Percentiles rank a stretch among this genome's conserved stretches.
Conservation (phyloP, 2,329 filamentous ascomycete species). For the Ustulina deusta region DNA sequence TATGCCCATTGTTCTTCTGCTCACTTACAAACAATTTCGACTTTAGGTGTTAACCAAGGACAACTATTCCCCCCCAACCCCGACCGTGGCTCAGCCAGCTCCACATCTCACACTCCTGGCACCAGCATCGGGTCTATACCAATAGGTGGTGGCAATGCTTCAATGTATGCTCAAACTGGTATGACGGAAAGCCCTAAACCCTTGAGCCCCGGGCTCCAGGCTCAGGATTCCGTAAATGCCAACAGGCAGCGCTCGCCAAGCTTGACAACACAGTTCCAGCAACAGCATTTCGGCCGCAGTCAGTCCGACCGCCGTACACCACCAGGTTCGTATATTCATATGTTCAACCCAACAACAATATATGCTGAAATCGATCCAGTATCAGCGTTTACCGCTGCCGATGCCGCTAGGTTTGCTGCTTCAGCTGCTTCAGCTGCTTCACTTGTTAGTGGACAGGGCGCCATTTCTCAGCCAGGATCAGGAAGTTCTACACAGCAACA, state of each 20-base stretch:
- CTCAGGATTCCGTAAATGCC: constrained; percentile 64
- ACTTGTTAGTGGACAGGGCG: constrained; percentile 39
- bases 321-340: constrained; percentile 60
- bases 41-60: constrained; percentile 62
- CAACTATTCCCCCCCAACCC: constrained; percentile 73
- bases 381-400: constrained; percentile 48
- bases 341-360: constrained; percentile 36
- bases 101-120: constrained; percentile 66
- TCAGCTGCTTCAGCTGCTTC: constrained; percentile 40
- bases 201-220: constrained; percentile 71
- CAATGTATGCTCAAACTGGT: constrained; percentile 75
- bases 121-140: constrained; percentile 64
- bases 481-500: constrained; percentile 43
- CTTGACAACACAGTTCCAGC: constrained; percentile 72
- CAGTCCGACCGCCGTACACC: constrained; percentile 67
- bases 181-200: constrained; percentile 92
- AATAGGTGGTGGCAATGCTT: constrained; percentile 58
- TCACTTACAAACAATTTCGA: constrained; percentile 84
- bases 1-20: constrained; percentile 64
- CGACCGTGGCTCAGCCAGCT: constrained; percentile 66
- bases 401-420: constrained; percentile 50
- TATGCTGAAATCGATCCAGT: constrained; percentile 49
- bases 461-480: constrained; percentile 44
- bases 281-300: constrained; percentile 71
- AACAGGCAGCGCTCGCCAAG: constrained; percentile 74